Base-by-base conservation (phyloP, 371 early-diverging fungal species). In the Mucor velutinosus region DNA sequence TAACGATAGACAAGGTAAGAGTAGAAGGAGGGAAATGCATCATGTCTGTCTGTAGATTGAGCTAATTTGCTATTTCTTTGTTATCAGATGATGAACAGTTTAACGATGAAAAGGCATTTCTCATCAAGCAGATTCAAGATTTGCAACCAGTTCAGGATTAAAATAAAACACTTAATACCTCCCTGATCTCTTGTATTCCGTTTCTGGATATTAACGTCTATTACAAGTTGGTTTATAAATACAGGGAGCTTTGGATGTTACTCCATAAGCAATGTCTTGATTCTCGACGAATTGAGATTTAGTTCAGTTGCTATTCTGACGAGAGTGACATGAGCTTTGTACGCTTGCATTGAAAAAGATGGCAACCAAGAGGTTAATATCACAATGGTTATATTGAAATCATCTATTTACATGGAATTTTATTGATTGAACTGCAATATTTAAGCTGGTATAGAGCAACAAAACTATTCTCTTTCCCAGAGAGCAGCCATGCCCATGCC, bases 401-500 rank as follows among this genome's bases (percentile, higher is more conserved):
- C 25, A 25, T 53, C 53, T 53, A 53, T 53, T 25, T 53, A 53
- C 53, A 53, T 53, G 7, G 15, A 23, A 15, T 27, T 53, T 53
- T 53, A 53, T 53, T 53, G 14, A 45, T 45, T 45, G 8, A 19
- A 45, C 7, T 45, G 17, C 45, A 21, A 47, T 47, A 47, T 19
- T 47, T 11, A 21, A 19, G 47, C 21, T 47, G 47, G n/a, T 47
- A 47, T 47, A 47, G 17, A 41, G 17, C 47, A 47, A 19, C 21
- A 25, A 53, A 17, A 33, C 51, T 68, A 68, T 30, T 72, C 72
- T 57, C 91, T 88, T 85, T 94, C 96, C 68, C 95, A 91, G 65
- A 97, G 87, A 51, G 94, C 94, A 33, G 95, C 97, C 90, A 94
- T 96, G 65, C 99, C 99, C 95, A 96, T 95, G 66, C 99, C 99